Evolutionary conservation across 306 rosid species (phyloP), one percentile per base, ranked within the genome.

Genomic region (Quercus engelmannii): DNA sequence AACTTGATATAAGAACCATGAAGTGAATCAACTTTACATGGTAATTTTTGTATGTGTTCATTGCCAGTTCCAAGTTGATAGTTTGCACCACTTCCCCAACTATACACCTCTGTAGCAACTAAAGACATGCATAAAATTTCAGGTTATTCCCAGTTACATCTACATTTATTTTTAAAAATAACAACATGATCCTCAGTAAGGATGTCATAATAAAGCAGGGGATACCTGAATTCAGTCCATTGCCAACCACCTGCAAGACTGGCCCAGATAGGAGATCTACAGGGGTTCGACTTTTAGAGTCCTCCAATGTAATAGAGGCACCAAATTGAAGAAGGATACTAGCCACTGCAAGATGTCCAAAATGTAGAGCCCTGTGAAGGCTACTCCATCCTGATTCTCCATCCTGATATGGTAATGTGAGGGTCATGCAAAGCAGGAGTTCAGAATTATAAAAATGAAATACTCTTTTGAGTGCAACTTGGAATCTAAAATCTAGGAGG

Each of bases 31-130:
- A 95, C 91, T 85, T 92, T 95, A 78, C 98, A 90, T 19, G 99
- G 99, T 51, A 92, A 78, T 88, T 95, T 95, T 76, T 92, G 97
- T 43, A 95, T 78, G 85, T 90, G 99, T 0, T 88, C 97, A 81
- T 95, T 95, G 86, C 99, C 99, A 78, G 99, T 95, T 84, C 99
- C 99, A 84, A 95, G 99, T 83, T 95, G 99, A 85, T 90, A 91
- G 86, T 95, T 95, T 52, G 97, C 78, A 57, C 99, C 99, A 79
- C 98, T 95, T 38, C 99, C 99, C 99, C 99, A 95, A 74, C 99
- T 95, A 79, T 84, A 89, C 63, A 95, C 91, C 86, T 95, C 99
- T 54, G 98, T 91, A 61, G 88, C 84, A 80, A 90, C 97, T 91
- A 69, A 81, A 82, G 85, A 26, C 38, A 82, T 31, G 80, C 57